phyloP scores from a whole-genome alignment of 2,329 filamentous ascomycete genomes.

The Monosporascus sp. region DNA sequence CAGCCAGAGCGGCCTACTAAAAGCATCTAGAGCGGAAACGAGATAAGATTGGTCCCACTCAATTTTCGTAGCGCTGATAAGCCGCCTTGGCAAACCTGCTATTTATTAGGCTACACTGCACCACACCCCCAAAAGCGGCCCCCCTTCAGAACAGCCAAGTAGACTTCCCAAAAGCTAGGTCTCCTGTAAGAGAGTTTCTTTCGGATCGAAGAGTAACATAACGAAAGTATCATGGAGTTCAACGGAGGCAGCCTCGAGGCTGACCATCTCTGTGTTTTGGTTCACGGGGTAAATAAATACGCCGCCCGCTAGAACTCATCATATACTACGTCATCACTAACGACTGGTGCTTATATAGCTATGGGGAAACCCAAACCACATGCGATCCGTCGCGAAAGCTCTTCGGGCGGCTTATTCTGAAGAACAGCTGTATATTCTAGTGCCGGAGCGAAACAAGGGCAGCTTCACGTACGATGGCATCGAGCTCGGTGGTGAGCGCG shows the following conservation, averaged over 20 bases:
- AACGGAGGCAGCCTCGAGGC: constrained; percentile 48
- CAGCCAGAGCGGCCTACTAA: not conserved
- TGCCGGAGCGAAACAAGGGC: constrained; percentile 67
- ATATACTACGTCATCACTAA: constrained; percentile 11
- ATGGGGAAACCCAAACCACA: constrained; percentile 75
- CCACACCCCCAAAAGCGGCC: too few species aligned
- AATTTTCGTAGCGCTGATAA: not conserved
- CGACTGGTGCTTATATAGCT: constrained; percentile 37
- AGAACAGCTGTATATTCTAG: constrained; percentile 63
- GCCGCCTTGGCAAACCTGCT: not conserved
- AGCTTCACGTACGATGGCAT: constrained; percentile 68
- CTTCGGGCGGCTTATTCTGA: constrained; percentile 56
- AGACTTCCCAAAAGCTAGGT: not conserved
- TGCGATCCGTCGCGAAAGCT: constrained; percentile 60
- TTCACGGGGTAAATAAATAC: constrained; percentile 60
- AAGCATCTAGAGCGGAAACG: not conserved
- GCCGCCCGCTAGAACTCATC: not conserved
- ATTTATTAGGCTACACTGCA: too few species aligned
- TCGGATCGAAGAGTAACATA: not conserved
- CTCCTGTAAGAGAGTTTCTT: not conserved
- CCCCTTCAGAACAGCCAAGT: not conserved
- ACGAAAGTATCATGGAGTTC: constrained; percentile 34
- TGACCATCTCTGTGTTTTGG: constrained; percentile 70
- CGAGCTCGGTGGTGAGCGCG: constrained; percentile 61
- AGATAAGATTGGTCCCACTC: not conserved